Conservation (phyloP, 805 yeast species). For the Pichia sporocuriosa region DNA sequence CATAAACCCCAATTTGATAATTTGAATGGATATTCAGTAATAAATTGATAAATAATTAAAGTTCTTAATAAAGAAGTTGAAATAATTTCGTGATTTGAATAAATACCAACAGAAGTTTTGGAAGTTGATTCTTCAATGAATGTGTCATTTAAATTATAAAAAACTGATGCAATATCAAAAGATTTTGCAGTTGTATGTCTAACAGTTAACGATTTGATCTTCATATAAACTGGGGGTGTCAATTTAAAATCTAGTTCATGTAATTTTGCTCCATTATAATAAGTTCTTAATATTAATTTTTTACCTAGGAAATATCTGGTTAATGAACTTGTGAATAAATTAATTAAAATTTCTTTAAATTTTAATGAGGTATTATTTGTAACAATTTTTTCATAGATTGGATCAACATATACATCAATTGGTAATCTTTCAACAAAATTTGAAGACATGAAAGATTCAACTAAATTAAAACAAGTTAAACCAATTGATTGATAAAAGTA, state of each 20-base stretch:
- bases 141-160: conserved; percentile 26
- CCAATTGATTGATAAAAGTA: conserved; percentile 80
- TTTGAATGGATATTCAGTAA: conserved; percentile 33
- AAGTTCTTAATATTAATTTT: conserved; percentile 44
- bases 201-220: conserved; percentile 19
- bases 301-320: conserved; percentile 82
- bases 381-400: conserved; percentile 52
- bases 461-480: conserved; percentile 52
- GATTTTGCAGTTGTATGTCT: conserved; percentile 28
- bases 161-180: conserved; percentile 29
- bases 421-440: conserved; percentile 57
- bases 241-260: conserved; percentile 44
- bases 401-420: conserved; percentile 50
- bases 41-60: conserved; percentile 44
- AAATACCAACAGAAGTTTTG: conserved; percentile 24
- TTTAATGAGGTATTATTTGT: conserved; percentile 38
- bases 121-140: conserved; percentile 18
- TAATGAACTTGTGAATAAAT: conserved; percentile 61
- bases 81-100: conserved; percentile 45
- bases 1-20: conserved; percentile 48
- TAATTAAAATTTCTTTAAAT: conserved; percentile 55
- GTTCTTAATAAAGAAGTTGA: conserved; percentile 51
- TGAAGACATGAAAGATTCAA: conserved; percentile 64
- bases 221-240: conserved; percentile 15
- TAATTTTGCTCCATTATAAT: conserved; percentile 17